These are phyloP conservation scores for Sporothrix dimorphospora DNA, from an alignment of 2,329 filamentous ascomycete species.

Conservation along the genomic window DNA sequence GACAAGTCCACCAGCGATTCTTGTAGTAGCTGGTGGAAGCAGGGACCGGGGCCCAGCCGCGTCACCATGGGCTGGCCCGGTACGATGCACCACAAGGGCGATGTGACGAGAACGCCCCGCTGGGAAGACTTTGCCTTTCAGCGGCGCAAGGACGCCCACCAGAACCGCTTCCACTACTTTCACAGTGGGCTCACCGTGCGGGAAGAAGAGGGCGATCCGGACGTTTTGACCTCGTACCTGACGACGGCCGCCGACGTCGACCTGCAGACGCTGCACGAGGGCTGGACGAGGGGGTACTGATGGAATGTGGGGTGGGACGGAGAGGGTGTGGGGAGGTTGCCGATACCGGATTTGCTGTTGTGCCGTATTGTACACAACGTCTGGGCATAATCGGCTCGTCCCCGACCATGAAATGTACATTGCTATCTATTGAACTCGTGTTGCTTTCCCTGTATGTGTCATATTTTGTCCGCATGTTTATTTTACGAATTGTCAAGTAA, in stretches of 20 bases:
- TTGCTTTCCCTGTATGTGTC: too few relatives aligned
- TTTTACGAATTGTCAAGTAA: too few relatives aligned
- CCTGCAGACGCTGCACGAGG: slow-evolving; percentile 20
- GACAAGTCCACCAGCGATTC: slow-evolving; percentile 28
- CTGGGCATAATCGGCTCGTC: too few relatives aligned
- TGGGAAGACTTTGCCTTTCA: slow-evolving; percentile 33
- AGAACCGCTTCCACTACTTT: slow-evolving; percentile 29
- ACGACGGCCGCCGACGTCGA: background rate
- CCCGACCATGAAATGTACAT: too few relatives aligned
- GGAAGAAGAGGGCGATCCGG: slow-evolving; percentile 17
- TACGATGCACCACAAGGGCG: slow-evolving; percentile 27
- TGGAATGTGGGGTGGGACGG: too few relatives aligned
- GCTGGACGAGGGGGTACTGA: slow-evolving; percentile 25
- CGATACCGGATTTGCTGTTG: too few relatives aligned
- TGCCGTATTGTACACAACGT: too few relatives aligned
- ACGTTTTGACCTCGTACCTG: slow-evolving; percentile 14
- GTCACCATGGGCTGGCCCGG: slow-evolving; percentile 33
- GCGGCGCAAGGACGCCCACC: background rate
- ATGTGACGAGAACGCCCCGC: slow-evolving; percentile 14
- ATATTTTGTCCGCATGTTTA: too few relatives aligned
- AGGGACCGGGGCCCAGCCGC: slow-evolving; percentile 16
- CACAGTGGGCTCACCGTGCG: slow-evolving; percentile 23
- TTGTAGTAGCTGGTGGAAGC: slow-evolving; percentile 35
- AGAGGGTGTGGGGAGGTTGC: background rate
- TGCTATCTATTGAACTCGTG: too few relatives aligned